Evolutionary conservation across 805 yeast genomes (phyloP), one percentile per base, ranked within the genome.

Genomic region (Candida montana): DNA sequence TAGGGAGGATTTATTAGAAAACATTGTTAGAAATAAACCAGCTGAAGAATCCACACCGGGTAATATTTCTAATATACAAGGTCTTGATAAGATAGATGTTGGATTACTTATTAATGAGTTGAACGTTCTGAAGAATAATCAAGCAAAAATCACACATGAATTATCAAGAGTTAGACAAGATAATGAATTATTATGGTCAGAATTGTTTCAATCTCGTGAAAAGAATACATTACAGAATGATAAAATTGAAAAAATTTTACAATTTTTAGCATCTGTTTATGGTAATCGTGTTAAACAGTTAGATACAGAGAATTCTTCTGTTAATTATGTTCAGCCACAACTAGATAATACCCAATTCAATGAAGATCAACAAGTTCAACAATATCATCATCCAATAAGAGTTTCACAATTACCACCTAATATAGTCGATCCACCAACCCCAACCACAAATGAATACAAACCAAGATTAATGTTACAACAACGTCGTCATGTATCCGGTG

Each of bases 111-210:
- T 90, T 42, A 69, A 69, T 37, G 41, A 51, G 46, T 42, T 37
- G 47, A 57, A 18, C 47, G 69, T 70, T 41, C 74, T 93, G 51
- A 86, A 84, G 58, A 69, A 74, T 53, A 85, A 86, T 54, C 99
- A 93, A 62, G 55, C 77, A 47, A 75, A 85, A 16, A 86, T 93
- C 16, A 76, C 88, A 5, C 93, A 89, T 52, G 98, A 93, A 57
- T 68, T 93, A 47, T 69, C 83, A 51, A 72, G 97, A 44, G 79
- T 93, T 30, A 74, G 89, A 44, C 81, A 81, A 46, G 98, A 93
- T 58, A 93, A 91, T 64, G 91, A 87, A 58, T 62, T 87, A 54
- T 64, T 93, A 34, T 93, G 99, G 99, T 81, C 83, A 46, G 98
- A 93, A 58, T 83, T 88, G 54, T 81, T 74, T 58, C 65, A 80